Evolutionary conservation across 2,329 filamentous ascomycete species (phyloP), one percentile per base, ranked within the genome.

Genomic region (Aspergillus candidus): DNA sequence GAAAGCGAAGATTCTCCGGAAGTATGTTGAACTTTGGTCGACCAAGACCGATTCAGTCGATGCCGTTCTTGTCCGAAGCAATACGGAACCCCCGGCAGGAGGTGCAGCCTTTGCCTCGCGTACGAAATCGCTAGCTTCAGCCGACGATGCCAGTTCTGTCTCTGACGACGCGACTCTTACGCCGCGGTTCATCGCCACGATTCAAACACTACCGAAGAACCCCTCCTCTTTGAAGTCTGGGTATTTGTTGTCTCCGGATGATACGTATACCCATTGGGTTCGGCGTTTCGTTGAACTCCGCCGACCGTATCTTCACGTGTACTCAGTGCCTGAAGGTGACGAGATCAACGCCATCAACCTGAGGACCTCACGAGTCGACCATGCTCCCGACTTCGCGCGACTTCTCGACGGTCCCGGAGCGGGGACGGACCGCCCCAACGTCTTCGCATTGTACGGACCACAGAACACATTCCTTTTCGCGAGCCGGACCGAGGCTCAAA

Each of bases 381-480:
- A 90, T 57, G 85, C 90, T 49, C 93, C 93, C 0, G 86, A 94
- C 51, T 86, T 97, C 34, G 80, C 91, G 13, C 82, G 84, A 8
- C 69, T 97, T 7, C 75, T 97, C 14, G 76, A 81, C 44, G 72
- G 73, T 12, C 68, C 66, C 17, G 71, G 57, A 49, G 56, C 57
- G 13, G 55, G 56, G 53, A 46, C 53, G 46, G 58, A 68, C 61
- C 80, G 66, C 57, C 77, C 81, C 4, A 84, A 86, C 53, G 86
- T 97, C 33, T 98, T 95, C 75, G 93, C 93, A 11, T 80, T 98
- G 40, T 98, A 97, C 62, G 91, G 88, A 34, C 87, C 85, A 47
- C 86, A 93, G 65, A 96, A 96, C 67, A 95, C 90, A 29, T 98
- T 90, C 79, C 75, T 98, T 33, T 97, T 98, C 66, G 88, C 89